Conservation (phyloP, 2,329 filamentous ascomycete species). For the Aspergillus floridensis region DNA sequence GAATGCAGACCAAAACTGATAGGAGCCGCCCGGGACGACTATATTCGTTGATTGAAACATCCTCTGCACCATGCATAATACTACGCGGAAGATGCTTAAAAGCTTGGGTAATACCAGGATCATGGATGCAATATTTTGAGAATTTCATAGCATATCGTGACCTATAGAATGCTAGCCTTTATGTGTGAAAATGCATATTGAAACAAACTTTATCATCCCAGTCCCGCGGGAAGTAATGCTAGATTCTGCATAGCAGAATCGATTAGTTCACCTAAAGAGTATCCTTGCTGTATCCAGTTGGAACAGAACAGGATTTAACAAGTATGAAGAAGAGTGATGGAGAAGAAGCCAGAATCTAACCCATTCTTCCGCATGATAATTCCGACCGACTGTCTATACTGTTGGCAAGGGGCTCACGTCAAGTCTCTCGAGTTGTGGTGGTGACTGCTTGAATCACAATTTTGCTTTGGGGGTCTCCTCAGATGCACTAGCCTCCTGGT, state of each 20-base stretch:
- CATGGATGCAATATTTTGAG: not conserved
- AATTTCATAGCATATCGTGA: not conserved
- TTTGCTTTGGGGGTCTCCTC: constrained; percentile 50
- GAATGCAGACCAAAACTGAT: no score
- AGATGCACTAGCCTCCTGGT: constrained; percentile 77
- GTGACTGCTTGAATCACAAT: constrained; percentile 33
- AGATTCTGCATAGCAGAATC: not conserved
- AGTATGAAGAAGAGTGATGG: constrained; percentile 1
- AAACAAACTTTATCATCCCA: constrained; percentile 3
- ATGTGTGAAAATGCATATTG: not conserved
- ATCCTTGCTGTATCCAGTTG: not conserved
- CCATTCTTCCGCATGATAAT: not conserved
- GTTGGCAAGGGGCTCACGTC: not conserved
- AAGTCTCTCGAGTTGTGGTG: not conserved
- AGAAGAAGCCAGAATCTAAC: not conserved
- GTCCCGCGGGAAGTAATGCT: constrained; percentile 4
- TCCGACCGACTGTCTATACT: not conserved
- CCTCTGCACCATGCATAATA: not conserved
- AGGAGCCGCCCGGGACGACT: not conserved
- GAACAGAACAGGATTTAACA: not conserved
- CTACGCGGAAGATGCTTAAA: not conserved
- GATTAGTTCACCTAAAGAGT: not conserved
- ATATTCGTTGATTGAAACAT: not conserved
- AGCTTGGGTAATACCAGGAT: not conserved
- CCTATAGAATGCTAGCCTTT: not conserved